phyloP scores from a whole-genome alignment of 2,329 filamentous ascomycete genomes.

The Botrytis hyacinthi region DNA sequence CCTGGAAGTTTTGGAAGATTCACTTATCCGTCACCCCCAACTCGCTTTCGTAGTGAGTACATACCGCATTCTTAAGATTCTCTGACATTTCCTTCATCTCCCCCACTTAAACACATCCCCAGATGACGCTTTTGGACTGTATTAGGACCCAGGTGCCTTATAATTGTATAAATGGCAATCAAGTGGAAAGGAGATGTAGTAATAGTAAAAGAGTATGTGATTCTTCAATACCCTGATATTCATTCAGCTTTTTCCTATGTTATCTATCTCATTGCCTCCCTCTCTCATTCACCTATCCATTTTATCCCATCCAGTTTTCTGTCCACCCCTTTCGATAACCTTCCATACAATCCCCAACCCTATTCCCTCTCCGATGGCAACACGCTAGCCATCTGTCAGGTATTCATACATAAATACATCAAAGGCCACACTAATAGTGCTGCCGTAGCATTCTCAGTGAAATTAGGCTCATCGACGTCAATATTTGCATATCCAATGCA shows the following conservation, averaged over 20 bases:
- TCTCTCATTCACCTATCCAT: background rate
- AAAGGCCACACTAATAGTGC: background rate
- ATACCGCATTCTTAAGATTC: background rate
- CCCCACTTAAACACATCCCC: background rate
- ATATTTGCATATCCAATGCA: background rate
- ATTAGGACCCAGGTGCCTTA: background rate
- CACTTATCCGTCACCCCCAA: background rate
- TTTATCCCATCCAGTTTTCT: background rate
- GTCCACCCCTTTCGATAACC: background rate
- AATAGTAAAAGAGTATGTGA: background rate
- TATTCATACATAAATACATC: slow-evolving; percentile 3
- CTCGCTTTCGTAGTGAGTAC: background rate
- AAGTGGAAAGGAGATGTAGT: background rate
- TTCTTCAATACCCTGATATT: background rate
- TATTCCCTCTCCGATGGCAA: background rate
- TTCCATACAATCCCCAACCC: background rate
- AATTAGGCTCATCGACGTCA: background rate
- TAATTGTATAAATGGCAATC: background rate
- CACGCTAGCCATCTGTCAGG: background rate
- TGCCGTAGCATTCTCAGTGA: background rate
- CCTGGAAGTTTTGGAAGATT: background rate
- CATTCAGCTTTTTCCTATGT: background rate
- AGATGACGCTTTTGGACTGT: background rate
- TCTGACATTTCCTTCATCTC: background rate
- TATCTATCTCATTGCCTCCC: background rate